A percentile compares a stretch with the other conserved stretches of the same genome.
Conservation (phyloP, 1,284 basidiomycete genomes). For the Ceratobasidium sp. region DNA sequence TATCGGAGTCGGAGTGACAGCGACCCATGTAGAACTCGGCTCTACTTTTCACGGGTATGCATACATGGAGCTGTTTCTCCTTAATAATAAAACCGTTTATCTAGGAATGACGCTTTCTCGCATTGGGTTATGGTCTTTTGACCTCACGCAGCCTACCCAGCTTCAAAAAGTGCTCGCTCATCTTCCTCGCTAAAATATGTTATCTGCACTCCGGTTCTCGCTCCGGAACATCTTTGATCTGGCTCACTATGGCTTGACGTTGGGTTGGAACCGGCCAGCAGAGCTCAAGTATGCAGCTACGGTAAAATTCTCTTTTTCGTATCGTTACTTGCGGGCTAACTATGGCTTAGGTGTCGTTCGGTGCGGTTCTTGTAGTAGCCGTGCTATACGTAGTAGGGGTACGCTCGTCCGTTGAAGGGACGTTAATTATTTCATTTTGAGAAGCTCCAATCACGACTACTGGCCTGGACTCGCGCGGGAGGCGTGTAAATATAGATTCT, state of each 20-base stretch:
- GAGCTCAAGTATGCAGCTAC: constrained; percentile 37
- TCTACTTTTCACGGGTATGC: constrained; percentile 59
- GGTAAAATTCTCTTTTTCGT: constrained; percentile 46
- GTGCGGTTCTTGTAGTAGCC: constrained; percentile 50
- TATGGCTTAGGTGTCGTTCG: constrained; percentile 51
- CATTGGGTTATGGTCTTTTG: constrained; percentile 68
- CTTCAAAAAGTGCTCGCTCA: constrained; percentile 61
- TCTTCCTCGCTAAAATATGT: constrained; percentile 62
- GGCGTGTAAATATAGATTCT: too few relatives aligned
- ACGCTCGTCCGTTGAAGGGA: constrained; percentile 47
- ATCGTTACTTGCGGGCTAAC: constrained; percentile 33
- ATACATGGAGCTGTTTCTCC: not conserved
- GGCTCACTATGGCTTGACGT: constrained; percentile 45
- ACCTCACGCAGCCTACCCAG: constrained; percentile 65
- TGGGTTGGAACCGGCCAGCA: constrained; percentile 16
- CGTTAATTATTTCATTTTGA: constrained; percentile 49
- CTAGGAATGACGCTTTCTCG: constrained; percentile 64
- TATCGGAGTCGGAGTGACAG: constrained; percentile 37
- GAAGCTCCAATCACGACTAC: not conserved
- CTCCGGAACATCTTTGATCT: constrained; percentile 49
- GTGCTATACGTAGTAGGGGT: constrained; percentile 44
- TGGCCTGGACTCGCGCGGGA: too few relatives aligned
- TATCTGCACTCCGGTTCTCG: constrained; percentile 53
- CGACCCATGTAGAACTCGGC: constrained; percentile 57
- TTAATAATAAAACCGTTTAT: constrained; percentile 26